phyloP scores from a whole-genome alignment of 345 rosid species.

The Eucalyptus rudis region DNA sequence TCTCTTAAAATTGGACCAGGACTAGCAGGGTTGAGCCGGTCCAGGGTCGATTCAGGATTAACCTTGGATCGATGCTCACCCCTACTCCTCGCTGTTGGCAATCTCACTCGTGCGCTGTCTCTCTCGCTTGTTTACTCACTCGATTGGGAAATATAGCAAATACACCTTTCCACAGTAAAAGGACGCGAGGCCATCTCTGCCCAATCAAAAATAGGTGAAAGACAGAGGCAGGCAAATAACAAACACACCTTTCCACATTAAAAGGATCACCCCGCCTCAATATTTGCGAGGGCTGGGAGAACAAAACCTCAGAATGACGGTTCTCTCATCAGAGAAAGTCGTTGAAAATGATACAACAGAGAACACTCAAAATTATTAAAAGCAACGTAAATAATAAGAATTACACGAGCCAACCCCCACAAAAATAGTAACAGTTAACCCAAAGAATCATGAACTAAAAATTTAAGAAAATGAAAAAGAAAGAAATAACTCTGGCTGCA shows the following conservation, averaged over 20 bases:
- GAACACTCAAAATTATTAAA: not conserved
- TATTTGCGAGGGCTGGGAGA: not conserved
- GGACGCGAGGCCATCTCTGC: not conserved
- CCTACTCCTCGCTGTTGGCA: no score
- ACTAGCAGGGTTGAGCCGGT: fast-evolving
- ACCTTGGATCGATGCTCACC: no score
- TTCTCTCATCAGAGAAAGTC: not conserved
- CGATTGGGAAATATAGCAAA: not conserved
- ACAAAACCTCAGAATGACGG: not conserved
- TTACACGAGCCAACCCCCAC: not conserved
- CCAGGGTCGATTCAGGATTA: no score
- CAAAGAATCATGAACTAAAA: not conserved
- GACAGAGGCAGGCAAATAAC: not conserved
- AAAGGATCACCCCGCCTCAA: not conserved
- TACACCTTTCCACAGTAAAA: not conserved
- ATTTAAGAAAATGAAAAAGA: not conserved
- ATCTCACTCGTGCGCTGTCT: not conserved
- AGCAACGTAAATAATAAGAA: not conserved
- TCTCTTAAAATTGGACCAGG: no score
- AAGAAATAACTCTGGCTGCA: not conserved
- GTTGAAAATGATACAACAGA: not conserved
- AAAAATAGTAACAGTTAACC: not conserved
- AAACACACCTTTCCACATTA: not conserved
- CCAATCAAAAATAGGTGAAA: not conserved
- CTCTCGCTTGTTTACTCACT: not conserved